These are phyloP conservation scores for Asterella californica DNA, from an alignment of 225 moss, liverwort and hornwort genomes.

Conservation along the genomic window DNA sequence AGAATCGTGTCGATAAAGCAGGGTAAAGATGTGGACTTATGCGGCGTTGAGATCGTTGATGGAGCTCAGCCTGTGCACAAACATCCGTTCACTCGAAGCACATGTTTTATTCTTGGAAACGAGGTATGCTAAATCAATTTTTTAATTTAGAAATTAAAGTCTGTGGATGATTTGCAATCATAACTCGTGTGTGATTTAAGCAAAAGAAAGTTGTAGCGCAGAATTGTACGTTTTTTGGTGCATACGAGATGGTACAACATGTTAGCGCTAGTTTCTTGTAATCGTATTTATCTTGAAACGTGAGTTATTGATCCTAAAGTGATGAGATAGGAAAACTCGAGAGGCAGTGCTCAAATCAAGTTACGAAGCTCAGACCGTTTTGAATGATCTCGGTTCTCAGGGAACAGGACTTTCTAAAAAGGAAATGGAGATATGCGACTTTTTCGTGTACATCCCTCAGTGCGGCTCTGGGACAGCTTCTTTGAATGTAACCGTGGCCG, in stretches of 20 bases:
- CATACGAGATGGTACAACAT: too few relatives aligned
- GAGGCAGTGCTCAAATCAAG: too few relatives aligned
- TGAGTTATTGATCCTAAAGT: too few relatives aligned
- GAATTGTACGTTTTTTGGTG: too few relatives aligned
- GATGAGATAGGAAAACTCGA: too few relatives aligned
- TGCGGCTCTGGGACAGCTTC: constrained; percentile 93
- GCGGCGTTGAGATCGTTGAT: constrained; percentile 93
- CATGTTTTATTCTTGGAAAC: constrained; percentile 91
- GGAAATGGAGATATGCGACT: constrained; percentile 96
- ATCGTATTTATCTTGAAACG: too few relatives aligned
- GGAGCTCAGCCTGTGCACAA: constrained; percentile 71
- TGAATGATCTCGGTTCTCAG: constrained; percentile 34
- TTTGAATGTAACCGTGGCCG: constrained; percentile 94
- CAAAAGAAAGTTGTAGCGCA: too few relatives aligned
- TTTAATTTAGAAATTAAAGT: too few relatives aligned
- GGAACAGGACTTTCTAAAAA: constrained; percentile 93
- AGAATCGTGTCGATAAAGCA: constrained; percentile 21
- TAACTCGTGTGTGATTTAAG: too few relatives aligned
- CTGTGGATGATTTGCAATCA: too few relatives aligned
- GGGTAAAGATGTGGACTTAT: constrained; percentile 81
- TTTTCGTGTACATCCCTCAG: constrained; percentile 95
- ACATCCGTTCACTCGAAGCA: constrained; percentile 81
- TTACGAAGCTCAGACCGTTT: too few relatives aligned
- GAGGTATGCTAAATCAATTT: constrained; percentile 54
- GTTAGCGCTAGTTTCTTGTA: too few relatives aligned